Base-by-base conservation (phyloP, 2,329 filamentous ascomycete species). In the Colletotrichum acutatum region DNA sequence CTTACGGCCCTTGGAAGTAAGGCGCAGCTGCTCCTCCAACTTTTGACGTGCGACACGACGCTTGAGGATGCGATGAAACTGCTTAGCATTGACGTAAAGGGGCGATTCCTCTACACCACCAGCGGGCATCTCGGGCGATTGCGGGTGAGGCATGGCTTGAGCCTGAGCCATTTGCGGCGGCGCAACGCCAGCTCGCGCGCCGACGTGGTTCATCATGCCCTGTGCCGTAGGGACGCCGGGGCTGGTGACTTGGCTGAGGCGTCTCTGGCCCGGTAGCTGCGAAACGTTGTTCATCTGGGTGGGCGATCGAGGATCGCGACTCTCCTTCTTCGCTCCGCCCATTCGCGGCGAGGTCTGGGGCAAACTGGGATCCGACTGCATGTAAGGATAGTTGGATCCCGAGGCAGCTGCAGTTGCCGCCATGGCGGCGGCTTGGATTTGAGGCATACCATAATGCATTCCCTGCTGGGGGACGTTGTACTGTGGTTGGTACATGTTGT, bases 31-130 rank as follows among this genome's bases (percentile, higher is more conserved):
- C 82, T 99, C 97, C 82, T 99, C 97, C 19, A 99, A 87, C 81
- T 94, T 95, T 83, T 98, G 97, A 42, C 97, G 90, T 7, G 97
- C 97, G 75, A 98, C 95, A 72, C 97, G 91, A 71, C 97, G 90
- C 87, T 99, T 98, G 67, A 99, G 84, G 61, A 99, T 99, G 30
- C 97, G 93, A 81, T 99, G 97, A 78, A 99, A 99, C 79, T 99
- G 97, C 82, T 99, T 99, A 5, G 97, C 97, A 79, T 99, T 99
- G 79, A 99, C 97, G 78, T 99, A 99, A 1, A 99, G 86, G 0
- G 97, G 97, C 0, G 96, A 96, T 80, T 99, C 97, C 81, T 98
- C 97, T 4, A 92, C 91, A 16, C 89, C 89, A 16, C 89, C 87
- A 3, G 92, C 86, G 1, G 93, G 89, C 78, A 97, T 90, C 80